Base-by-base conservation (phyloP, 2,329 filamentous ascomycete species). In the Colletotrichum musicola region DNA sequence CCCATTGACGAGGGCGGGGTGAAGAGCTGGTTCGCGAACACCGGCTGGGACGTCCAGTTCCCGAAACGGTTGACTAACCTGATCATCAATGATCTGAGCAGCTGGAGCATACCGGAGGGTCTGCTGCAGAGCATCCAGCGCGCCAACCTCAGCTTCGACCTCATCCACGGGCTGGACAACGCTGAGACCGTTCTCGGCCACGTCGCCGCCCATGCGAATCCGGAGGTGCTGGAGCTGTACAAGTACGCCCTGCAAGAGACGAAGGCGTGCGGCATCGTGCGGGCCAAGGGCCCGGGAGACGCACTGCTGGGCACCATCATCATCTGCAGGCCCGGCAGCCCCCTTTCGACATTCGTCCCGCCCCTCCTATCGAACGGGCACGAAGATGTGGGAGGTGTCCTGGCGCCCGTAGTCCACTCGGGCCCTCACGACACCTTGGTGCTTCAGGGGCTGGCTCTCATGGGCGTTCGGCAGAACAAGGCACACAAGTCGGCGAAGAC, bases 381-480 rank as follows among this genome's bases (percentile, higher is more conserved):
- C 51, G 82, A 87, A 54, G 80, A 83, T 3, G 86, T 91, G 5
- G 93, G 93, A 4, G 94, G 93, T 6, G 93, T 97, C 53, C 90
- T 94, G 14, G 93, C 92, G 22, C 93, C 93, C 0, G 89, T 96
- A 12, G 92, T 96, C 53, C 90, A 91, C 1, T 85, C 91, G 0
- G 86, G 87, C 1, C 86, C 89, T 1, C 92, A 93, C 75, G 89
- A 91, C 30, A 90, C 87, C 0, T 79, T 96, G 35, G 85, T 95
- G 68, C 75, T 89, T 14, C 93, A 97, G 80, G 93, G 93, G 0
- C 80, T 97, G 71, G 92, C 93, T 14, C 80, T 97, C 70, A 89
- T 97, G 81, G 93, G 92, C 0, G 89, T 96, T 74, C 88, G 92
- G 65, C 93, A 96, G 80, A 92, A 94, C 78, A 95, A 95, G 79